Evolutionary conservation across 176 grass and related monocot genomes (phyloP).

Genomic region (Musa acuminata): DNA sequence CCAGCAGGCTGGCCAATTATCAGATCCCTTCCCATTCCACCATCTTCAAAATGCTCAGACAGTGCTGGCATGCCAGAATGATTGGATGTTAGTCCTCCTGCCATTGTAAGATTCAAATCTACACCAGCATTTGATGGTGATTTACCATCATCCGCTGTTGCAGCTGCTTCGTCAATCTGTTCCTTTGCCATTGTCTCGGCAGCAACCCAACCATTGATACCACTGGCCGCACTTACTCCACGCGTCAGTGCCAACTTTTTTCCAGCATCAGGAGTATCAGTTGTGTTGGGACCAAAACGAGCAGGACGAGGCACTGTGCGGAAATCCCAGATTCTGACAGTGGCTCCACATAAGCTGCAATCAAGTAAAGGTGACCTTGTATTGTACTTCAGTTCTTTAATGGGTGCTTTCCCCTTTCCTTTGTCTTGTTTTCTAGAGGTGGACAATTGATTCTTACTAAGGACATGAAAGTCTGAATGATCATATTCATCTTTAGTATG

Average conservation of each 20-base stretch:
- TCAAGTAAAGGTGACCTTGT: conserved; percentile 87
- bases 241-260: conserved; percentile 52
- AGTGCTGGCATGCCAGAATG: conserved; percentile 35
- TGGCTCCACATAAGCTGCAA: conserved; percentile 85
- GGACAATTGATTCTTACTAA: conserved; percentile 43
- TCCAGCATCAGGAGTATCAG: conserved; percentile 46
- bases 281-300: conserved; percentile 55
- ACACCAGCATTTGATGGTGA: conserved; percentile 68
- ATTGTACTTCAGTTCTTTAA: conserved; percentile 63
- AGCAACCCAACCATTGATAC: conserved; percentile 71
- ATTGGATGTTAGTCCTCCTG: conserved; percentile 60
- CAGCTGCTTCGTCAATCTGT: conserved; percentile 60
- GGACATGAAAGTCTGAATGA: conserved; percentile 35
- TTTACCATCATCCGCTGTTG: conserved; percentile 50
- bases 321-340: conserved; percentile 73
- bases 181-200: conserved; percentile 46
- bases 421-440: conserved; percentile 65
- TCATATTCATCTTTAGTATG: conserved; percentile 26
- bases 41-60: conserved; percentile 40
- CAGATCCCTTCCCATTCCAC: conserved; percentile 80
- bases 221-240: conserved; percentile 83
- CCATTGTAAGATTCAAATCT: conserved; percentile 87
- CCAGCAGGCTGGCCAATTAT: conserved; percentile 93
- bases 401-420: conserved; percentile 54
- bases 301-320: conserved; percentile 46